Evolutionary conservation across 129 eudicot genomes (phyloP), one percentile per base, ranked within the genome.

Genomic region (Artemisia tridentata): DNA sequence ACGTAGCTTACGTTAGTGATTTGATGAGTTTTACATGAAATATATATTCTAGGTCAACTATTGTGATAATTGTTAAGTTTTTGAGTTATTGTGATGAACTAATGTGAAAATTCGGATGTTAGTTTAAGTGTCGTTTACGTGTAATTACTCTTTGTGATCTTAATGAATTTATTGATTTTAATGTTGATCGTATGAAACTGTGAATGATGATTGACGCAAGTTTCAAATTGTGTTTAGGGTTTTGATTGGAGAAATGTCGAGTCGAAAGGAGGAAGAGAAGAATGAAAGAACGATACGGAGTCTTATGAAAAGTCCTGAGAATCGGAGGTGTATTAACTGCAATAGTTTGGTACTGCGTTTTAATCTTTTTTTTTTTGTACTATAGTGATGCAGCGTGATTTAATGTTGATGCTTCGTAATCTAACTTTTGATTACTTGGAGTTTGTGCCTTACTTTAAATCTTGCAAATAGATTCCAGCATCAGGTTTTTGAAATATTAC

Each of bases 291-390:
- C 78, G 50, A 86, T 92, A 79, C 83, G 95, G 53, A 82, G 81
- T 71, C 91, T 92, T 54, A 48, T 89, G 74, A 92, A 81, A 75
- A 89, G 80, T 48, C 85, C 91, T 1, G 95, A 83, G 75, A 92
- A 92, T 66, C 80, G 84, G 72, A 83, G 90, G 83, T 92, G 98
- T 80, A 89, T 92, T 69, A 92, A 92, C 77, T 92, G 98, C 82
- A 92, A 89, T 61, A 75, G 86, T 65, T 73, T 86, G 96, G 98
- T 92, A 88, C 72, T 70, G 48, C 27, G 55, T 63, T 29, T 58
- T 29, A 27, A 51, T 47, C 45, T 61, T 53, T 9, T 65, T 20
- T 10, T 50, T 67, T 57, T 53, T 15, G 66, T 38, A 69, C 54
- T 62, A 20, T 20, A 54, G 7, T 61, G 46, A 78, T 31, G 16